These are phyloP conservation scores for Zygosaccharomyces bailii DNA, from an alignment of 805 yeast species.

Conservation along the genomic window DNA sequence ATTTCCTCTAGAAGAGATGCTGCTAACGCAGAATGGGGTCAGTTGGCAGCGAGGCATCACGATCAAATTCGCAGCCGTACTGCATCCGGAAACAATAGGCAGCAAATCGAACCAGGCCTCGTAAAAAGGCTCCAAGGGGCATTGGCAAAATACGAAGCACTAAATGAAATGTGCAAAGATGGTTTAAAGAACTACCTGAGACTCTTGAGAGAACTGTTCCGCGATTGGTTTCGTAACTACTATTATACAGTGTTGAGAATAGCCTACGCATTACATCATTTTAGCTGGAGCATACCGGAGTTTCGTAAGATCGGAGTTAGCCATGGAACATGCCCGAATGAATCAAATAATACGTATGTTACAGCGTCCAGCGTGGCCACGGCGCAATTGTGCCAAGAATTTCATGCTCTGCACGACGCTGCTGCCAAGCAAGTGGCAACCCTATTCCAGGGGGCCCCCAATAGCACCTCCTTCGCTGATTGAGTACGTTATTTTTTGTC, in stretches of 20 bases:
- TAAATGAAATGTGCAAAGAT: constrained; percentile 18
- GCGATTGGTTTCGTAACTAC: constrained; percentile 23
- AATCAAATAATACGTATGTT: not conserved
- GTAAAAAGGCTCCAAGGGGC: constrained; percentile 14
- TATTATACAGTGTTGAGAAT: constrained; percentile 23
- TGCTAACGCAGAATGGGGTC: constrained; percentile 12
- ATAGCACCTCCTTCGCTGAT: not conserved
- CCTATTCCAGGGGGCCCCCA: constrained; percentile 2
- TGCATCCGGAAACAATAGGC: constrained; percentile 6
- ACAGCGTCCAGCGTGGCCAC: not conserved
- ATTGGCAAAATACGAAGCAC: constrained; percentile 16
- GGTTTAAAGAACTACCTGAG: constrained; percentile 15
- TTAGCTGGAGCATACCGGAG: constrained; percentile 19
- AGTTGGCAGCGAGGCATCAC: constrained; percentile 8
- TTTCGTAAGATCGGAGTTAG: constrained; percentile 14
- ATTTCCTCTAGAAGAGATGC: constrained; percentile 8
- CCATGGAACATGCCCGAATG: not conserved
- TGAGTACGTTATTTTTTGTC: not conserved
- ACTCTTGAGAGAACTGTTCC: constrained; percentile 13
- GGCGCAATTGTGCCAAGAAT: constrained; percentile 7
- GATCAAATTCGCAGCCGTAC: constrained; percentile 8
- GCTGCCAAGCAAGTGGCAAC: constrained; percentile 5
- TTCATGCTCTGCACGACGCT: constrained; percentile 13
- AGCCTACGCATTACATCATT: constrained; percentile 20
- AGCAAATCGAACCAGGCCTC: constrained; percentile 6